Evolutionary conservation across 345 rosid species (phyloP).

Genomic region (Viola odorata): DNA sequence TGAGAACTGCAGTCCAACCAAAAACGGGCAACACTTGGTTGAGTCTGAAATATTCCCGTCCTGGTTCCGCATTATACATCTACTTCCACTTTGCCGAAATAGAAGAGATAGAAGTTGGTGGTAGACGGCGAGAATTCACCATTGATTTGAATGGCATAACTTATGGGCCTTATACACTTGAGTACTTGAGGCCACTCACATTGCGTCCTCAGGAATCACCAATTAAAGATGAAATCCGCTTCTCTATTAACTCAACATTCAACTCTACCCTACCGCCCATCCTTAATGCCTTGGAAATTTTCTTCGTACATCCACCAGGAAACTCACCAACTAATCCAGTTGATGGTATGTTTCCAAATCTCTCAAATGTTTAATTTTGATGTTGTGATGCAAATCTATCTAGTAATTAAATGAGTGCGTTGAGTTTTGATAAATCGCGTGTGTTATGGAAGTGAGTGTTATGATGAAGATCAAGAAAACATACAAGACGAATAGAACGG

Average conservation of each 20-base stretch:
- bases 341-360: conserved; percentile 17
- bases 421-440: background rate
- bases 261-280: conserved; percentile 17
- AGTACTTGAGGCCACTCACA: conserved; percentile 17
- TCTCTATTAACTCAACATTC: conserved; percentile 5
- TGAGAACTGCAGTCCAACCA: background rate
- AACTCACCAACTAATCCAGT: conserved; percentile 9
- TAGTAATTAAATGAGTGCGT: too few relatives aligned
- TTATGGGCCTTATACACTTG: background rate
- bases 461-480: conserved; percentile 8
- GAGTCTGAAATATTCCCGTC: background rate
- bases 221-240: background rate
- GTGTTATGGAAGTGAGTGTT: conserved; percentile 12
- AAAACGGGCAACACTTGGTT: background rate
- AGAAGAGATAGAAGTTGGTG: background rate
- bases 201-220: too few relatives aligned
- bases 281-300: conserved; percentile 16
- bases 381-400: background rate
- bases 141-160: background rate
- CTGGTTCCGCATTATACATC: background rate
- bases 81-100: conserved; percentile 26
- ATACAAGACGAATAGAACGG: conserved; percentile 9
- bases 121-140: conserved; percentile 9
- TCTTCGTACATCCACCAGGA: background rate
- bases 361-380: background rate